phyloP scores from a whole-genome alignment of 163 green algal species.

The Scenedesmus sp. region DNA sequence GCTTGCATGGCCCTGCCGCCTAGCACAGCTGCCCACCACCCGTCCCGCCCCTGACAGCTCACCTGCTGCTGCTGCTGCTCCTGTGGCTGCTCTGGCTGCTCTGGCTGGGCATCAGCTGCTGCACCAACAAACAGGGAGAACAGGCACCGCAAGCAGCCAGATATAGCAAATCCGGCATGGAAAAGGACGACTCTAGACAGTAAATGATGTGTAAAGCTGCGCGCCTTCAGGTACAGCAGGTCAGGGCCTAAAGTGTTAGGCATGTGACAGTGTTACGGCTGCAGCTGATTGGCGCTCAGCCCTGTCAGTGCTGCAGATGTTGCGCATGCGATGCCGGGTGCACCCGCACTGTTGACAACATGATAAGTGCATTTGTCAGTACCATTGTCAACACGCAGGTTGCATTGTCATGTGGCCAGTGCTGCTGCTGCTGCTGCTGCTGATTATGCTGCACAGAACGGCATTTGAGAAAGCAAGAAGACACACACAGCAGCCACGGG shows the following conservation, averaged over 20 bases:
- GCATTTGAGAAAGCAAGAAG: background rate
- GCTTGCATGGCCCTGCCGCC: too few relatives aligned
- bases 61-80: background rate
- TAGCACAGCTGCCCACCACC: background rate
- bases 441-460: background rate
- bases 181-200: too few relatives aligned
- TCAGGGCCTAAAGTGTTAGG: too few relatives aligned
- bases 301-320: too few relatives aligned
- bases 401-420: background rate
- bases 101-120: background rate
- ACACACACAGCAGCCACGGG: too few relatives aligned
- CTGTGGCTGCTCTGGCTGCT: background rate
- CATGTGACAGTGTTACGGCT: too few relatives aligned
- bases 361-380: too few relatives aligned
- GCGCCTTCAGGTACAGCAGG: background rate
- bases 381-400: too few relatives aligned
- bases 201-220: too few relatives aligned
- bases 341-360: too few relatives aligned
- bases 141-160: background rate
- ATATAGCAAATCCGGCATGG: background rate
- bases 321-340: too few relatives aligned
- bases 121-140: background rate
- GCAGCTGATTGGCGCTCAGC: too few relatives aligned
- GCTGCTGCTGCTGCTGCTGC: background rate
- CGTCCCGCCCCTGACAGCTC: background rate